Percentiles rank a stretch among this genome's conserved stretches.
phyloP scores from a whole-genome alignment of 352 stramenopile species.

The Phytopythium mirpurense region DNA sequence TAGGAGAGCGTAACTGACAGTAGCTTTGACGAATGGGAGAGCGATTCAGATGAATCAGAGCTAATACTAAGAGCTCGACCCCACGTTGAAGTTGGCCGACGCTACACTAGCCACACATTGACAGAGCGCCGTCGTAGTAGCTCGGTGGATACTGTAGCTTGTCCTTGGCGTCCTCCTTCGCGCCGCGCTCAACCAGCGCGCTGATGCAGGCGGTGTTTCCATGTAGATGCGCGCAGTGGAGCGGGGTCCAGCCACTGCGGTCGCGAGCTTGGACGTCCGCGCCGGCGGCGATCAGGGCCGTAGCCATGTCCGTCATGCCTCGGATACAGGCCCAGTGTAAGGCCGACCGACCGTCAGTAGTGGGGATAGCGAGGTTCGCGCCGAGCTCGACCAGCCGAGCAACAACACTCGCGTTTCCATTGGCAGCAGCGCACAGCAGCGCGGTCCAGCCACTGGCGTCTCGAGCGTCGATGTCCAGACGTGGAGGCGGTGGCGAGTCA shows the following conservation, averaged over 20 bases:
- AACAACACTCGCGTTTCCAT: slow-evolving; percentile 40
- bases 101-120: not conserved
- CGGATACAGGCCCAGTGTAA: slow-evolving; percentile 61
- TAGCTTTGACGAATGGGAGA: too few species aligned
- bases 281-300: slow-evolving; percentile 25
- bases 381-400: slow-evolving; percentile 32
- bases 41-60: too few species aligned
- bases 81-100: too few species aligned
- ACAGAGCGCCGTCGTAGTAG: slow-evolving; percentile 10
- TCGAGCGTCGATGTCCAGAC: slow-evolving; percentile 32
- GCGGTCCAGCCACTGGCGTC: slow-evolving; percentile 51
- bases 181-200: slow-evolving; percentile 34
- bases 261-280: slow-evolving; percentile 29
- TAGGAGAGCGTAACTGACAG: too few species aligned
- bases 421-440: slow-evolving; percentile 51
- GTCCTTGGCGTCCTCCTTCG: slow-evolving; percentile 19
- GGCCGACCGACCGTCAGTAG: slow-evolving; percentile 42
- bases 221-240: slow-evolving; percentile 60
- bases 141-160: slow-evolving; percentile 29
- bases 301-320: slow-evolving; percentile 31
- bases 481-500: not conserved
- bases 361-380: slow-evolving; percentile 27
- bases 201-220: slow-evolving; percentile 24
- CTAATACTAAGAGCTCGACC: too few species aligned
- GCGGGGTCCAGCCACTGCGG: slow-evolving; percentile 43